Percentiles rank a stretch among this genome's conserved stretches.
phyloP scores from a whole-genome alignment of 2,329 filamentous ascomycete species.

The Mollisia scopiformis region DNA sequence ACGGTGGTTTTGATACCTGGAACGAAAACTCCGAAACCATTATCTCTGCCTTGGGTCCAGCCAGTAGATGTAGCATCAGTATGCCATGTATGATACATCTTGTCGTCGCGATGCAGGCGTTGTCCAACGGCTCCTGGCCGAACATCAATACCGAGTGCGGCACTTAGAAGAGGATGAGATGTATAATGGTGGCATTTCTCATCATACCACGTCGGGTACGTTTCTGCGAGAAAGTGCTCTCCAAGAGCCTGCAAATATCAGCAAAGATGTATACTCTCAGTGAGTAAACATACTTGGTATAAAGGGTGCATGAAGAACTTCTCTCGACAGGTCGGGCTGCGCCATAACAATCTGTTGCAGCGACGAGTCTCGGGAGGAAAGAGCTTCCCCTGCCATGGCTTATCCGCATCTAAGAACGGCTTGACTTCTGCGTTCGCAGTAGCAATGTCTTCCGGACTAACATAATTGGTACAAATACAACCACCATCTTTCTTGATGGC shows the following conservation, averaged over 20 bases:
- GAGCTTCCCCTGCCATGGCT: constrained; percentile 22
- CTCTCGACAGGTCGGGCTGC: constrained; percentile 20
- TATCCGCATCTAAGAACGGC: constrained; percentile 19
- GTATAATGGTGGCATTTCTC: constrained; percentile 15
- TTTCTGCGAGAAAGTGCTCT: constrained; percentile 19
- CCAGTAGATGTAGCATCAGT: constrained; percentile 15
- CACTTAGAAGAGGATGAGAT: constrained; percentile 17
- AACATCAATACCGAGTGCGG: constrained; percentile 21
- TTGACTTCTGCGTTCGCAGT: constrained; percentile 19
- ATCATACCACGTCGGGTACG: constrained; percentile 23
- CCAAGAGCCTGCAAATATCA: constrained; percentile 4
- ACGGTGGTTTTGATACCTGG: constrained; percentile 17
- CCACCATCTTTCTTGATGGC: constrained; percentile 18
- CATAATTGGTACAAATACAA: constrained; percentile 20
- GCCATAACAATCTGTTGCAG: constrained; percentile 28
- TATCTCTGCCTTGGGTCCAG: constrained; percentile 17
- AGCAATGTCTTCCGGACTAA: constrained; percentile 7
- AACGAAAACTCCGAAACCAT: constrained; percentile 20
- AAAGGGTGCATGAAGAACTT: constrained; percentile 27
- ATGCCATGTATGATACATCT: constrained; percentile 23
- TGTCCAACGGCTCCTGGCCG: constrained; percentile 17
- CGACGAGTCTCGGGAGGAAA: constrained; percentile 30
- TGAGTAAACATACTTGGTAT: constrained; percentile 16
- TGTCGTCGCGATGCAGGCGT: constrained; percentile 20
- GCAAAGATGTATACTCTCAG: not conserved